These are phyloP conservation scores for Acorus calamus DNA, from an alignment of 106 monocot species.

Conservation along the genomic window DNA sequence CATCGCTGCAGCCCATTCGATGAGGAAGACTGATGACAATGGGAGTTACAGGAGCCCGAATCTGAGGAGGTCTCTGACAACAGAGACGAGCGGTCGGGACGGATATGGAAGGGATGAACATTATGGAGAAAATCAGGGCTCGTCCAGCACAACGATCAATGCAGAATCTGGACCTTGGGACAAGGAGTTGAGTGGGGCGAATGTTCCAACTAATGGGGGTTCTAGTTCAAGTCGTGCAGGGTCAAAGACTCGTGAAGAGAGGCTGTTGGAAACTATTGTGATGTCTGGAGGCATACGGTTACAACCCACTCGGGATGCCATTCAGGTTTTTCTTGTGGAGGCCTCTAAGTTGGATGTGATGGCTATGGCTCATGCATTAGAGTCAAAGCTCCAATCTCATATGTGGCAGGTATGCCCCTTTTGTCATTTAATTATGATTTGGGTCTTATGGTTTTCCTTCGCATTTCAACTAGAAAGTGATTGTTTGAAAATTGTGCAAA, in stretches of 20 bases:
- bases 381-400: slow-evolving; percentile 80
- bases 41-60: slow-evolving; percentile 78
- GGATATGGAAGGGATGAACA: slow-evolving; percentile 16
- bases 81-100: slow-evolving; percentile 17
- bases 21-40: slow-evolving; percentile 54
- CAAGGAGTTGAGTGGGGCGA: neutral
- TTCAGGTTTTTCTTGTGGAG: slow-evolving; percentile 71
- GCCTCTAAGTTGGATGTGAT: slow-evolving; percentile 61
- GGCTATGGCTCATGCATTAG: slow-evolving; percentile 64
- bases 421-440: neutral
- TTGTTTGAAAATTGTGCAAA: too few relatives aligned
- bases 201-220: slow-evolving; percentile 32
- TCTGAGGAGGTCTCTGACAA: slow-evolving; percentile 76
- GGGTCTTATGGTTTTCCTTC: neutral
- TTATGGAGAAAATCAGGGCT: slow-evolving; percentile 32
- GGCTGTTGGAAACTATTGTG: slow-evolving; percentile 89
- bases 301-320: slow-evolving; percentile 93
- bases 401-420: slow-evolving; percentile 74
- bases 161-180: slow-evolving; percentile 38
- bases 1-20: slow-evolving; percentile 60
- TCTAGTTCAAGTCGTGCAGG: slow-evolving; percentile 26
- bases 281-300: slow-evolving; percentile 81
- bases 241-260: slow-evolving; percentile 71
- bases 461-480: too few relatives aligned
- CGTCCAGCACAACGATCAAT: slow-evolving; percentile 31